Conservation (phyloP, 139 green algal species). For the Picochlorum sp. region DNA sequence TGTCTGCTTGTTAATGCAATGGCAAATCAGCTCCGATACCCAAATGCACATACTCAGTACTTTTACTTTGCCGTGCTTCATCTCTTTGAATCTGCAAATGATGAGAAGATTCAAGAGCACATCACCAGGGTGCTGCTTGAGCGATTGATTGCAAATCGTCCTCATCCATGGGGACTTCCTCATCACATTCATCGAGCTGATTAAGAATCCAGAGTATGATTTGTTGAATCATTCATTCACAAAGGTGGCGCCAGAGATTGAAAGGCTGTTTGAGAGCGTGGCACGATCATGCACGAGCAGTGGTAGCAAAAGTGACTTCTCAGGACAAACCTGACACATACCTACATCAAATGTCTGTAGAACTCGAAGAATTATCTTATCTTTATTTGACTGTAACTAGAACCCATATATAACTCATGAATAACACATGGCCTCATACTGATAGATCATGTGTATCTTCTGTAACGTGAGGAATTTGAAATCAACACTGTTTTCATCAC, state of each 20-base stretch:
- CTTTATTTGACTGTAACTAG: no score
- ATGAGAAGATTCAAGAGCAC: slow-evolving; percentile 75
- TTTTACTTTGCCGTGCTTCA: slow-evolving; percentile 91
- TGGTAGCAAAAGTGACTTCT: not conserved
- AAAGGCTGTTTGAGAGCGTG: slow-evolving; percentile 92
- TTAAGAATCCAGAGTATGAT: slow-evolving; percentile 96
- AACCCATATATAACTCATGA: no score
- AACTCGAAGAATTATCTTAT: no score
- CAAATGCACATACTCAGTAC: slow-evolving; percentile 98
- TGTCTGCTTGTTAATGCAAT: slow-evolving; percentile 95
- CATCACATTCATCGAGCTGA: slow-evolving; percentile 99
- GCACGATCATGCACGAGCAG: slow-evolving; percentile 50
- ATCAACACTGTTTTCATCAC: no score
- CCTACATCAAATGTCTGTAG: no score
- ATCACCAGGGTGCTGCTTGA: slow-evolving; percentile 98
- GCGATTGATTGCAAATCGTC: slow-evolving; percentile 93
- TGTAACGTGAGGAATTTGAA: no score
- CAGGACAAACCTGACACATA: not conserved
- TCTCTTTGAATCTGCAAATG: slow-evolving; percentile 76
- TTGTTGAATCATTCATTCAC: slow-evolving; percentile 97
- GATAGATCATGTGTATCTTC: no score
- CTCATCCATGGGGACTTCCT: slow-evolving; percentile 93
- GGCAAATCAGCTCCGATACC: slow-evolving; percentile 98
- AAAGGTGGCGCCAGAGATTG: slow-evolving; percentile 86
- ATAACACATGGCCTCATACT: no score